phyloP scores from a whole-genome alignment of 176 grass and related monocot species.

The Bolboschoenus planiculmis region DNA sequence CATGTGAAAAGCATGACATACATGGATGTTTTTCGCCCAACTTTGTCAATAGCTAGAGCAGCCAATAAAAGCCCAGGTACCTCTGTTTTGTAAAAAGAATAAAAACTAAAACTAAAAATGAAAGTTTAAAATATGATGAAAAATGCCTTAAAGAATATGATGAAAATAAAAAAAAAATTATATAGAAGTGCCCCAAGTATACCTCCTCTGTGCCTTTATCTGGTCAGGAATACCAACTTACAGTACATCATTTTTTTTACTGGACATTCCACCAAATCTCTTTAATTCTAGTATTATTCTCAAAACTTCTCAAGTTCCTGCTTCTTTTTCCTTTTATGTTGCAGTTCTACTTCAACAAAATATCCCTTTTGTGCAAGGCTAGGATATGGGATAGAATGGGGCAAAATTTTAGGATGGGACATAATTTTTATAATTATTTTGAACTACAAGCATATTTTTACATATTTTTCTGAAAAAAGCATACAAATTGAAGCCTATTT shows the following conservation, averaged over 20 bases:
- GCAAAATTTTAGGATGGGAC: too few relatives aligned
- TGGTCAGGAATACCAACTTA: background rate
- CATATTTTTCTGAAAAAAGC: too few relatives aligned
- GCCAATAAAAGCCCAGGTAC: constrained; percentile 55
- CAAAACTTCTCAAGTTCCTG: background rate
- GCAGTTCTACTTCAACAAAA: background rate
- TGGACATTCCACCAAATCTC: background rate
- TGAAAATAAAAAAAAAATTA: background rate
- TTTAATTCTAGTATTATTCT: background rate
- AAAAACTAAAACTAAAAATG: background rate
- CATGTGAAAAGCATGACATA: constrained; percentile 41
- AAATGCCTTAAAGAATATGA: too few relatives aligned
- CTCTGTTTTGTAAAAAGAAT: constrained; percentile 30
- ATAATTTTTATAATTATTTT: too few relatives aligned
- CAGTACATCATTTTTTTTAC: background rate
- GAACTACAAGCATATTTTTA: too few relatives aligned
- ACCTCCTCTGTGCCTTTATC: background rate
- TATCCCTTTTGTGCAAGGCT: background rate
- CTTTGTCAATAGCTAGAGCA: constrained; percentile 47
- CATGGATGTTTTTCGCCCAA: constrained; percentile 62
- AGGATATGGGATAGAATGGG: too few relatives aligned
- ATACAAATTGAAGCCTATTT: too few relatives aligned
- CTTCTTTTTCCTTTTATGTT: background rate
- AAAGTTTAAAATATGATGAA: background rate
- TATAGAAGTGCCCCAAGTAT: background rate